Evolutionary conservation across 2,329 filamentous ascomycete species (phyloP), one percentile per base, ranked within the genome.

Genomic region (Aspergillus ochraceoroseus): DNA sequence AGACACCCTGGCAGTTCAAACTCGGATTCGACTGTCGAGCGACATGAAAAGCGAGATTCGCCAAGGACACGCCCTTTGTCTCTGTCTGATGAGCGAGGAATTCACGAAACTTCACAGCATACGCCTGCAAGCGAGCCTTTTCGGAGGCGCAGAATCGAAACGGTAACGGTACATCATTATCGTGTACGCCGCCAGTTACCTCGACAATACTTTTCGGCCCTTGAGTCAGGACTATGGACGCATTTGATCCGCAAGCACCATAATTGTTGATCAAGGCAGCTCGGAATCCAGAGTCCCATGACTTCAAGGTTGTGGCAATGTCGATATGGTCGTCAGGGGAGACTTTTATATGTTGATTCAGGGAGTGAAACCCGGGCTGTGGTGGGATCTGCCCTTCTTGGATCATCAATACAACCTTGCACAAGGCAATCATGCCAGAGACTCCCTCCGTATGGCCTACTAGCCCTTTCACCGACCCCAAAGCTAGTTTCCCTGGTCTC

Each of bases 371-470:
- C 18, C 48, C 58, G 5, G 56, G 48, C 32, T 59, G 59, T 8
- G 45, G 47, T 1, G 57, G 56, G 3, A 62, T 56, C 4, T 28
- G 30, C 2, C 48, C 34, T 4, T 57, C 34, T 5, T 62, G 43
- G 2, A 65, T 51, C 53, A 62, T 61, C 13, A 63, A 23, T 20
- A 64, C 22, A 3, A 54, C 37, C 28, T 65, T 62, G 8, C 62
- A 42, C 8, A 65, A 31, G 0, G 52, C 49, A 1, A 56, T 51
- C 9, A 63, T 52, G 0, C 65, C 65, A 0, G 64, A 59, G 0
- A 58, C 54, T 0, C 53, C 48, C 41, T 66, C 64, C 0, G 51
- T 48, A 41, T 67, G 65, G 0, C 65, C 65, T 5, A 66, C 50
- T 2, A 52, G 43, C 2, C 52, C 60, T 33, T 66, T 66, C 15